Percentiles rank a stretch among this genome's conserved stretches.
These are phyloP conservation scores for Kuraishia capsulata DNA, from an alignment of 805 yeast genomes.

Conservation along the genomic window DNA sequence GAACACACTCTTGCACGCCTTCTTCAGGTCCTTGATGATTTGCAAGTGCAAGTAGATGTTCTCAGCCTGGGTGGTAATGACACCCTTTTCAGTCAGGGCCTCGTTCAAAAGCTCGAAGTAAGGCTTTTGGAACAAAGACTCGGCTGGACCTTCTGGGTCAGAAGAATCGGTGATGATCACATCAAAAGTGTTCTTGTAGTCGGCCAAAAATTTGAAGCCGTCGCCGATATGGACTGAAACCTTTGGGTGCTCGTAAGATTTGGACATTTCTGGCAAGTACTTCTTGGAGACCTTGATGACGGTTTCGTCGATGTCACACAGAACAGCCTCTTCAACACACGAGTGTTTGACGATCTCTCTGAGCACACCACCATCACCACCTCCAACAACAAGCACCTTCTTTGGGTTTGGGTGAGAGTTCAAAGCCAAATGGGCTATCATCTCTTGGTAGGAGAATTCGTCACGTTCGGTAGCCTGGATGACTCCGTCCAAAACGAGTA, in stretches of 20 bases:
- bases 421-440: constrained; percentile 78
- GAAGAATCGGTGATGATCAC: constrained; percentile 87
- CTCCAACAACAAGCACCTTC: constrained; percentile 81
- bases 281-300: constrained; percentile 66
- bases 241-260: constrained; percentile 50
- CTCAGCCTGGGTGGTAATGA: constrained; percentile 79
- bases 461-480: constrained; percentile 89
- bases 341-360: constrained; percentile 72
- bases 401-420: constrained; percentile 70
- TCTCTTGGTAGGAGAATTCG: constrained; percentile 90
- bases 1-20: constrained; percentile 46
- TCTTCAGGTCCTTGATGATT: constrained; percentile 37
- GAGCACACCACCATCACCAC: constrained; percentile 94
- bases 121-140: constrained; percentile 68
- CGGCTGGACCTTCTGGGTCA: constrained; percentile 94
- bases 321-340: constrained; percentile 51
- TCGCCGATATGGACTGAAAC: constrained; percentile 65
- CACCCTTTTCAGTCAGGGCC: constrained; percentile 54
- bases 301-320: constrained; percentile 85
- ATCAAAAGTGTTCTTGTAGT: constrained; percentile 41
- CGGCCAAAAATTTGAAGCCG: constrained; percentile 70
- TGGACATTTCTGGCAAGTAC: constrained; percentile 73
- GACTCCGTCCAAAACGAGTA: constrained; percentile 81
- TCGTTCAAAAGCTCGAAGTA: constrained; percentile 62
- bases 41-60: constrained; percentile 66